These are phyloP conservation scores for Zygosaccharomyces rouxii DNA, from an alignment of 805 yeast genomes.

Conservation along the genomic window DNA sequence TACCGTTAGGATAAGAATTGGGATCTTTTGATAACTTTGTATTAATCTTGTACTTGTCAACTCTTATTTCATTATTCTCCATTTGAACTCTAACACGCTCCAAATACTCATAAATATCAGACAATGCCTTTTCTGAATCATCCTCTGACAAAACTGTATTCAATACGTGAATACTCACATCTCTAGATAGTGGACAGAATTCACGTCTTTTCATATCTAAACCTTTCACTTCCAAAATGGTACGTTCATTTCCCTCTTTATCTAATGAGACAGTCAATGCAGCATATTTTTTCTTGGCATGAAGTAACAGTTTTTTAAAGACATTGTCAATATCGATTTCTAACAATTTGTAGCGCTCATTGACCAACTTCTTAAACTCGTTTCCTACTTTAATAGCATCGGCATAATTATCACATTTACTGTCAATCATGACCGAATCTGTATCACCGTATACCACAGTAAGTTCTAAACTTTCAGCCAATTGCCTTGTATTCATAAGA, in stretches of 20 bases:
- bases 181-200: conserved; percentile 88
- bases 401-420: conserved; percentile 61
- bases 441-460: conserved; percentile 97
- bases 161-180: conserved; percentile 71
- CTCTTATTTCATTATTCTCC: conserved; percentile 55
- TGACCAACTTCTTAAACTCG: conserved; percentile 77
- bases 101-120: conserved; percentile 66
- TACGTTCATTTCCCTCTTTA: conserved; percentile 52
- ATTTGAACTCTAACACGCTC: conserved; percentile 56
- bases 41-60: conserved; percentile 70
- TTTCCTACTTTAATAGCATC: conserved; percentile 83
- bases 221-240: conserved; percentile 84
- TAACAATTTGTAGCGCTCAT: conserved; percentile 77
- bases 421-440: conserved; percentile 97
- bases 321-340: conserved; percentile 96
- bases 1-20: conserved; percentile 71
- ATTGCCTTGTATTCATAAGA: conserved; percentile 83
- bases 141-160: conserved; percentile 63
- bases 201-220: conserved; percentile 97
- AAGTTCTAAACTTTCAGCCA: conserved; percentile 80
- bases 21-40: conserved; percentile 92
- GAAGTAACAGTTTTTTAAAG: conserved; percentile 75
- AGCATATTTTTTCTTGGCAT: conserved; percentile 97
- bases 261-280: conserved; percentile 63
- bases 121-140: conserved; percentile 73